Evolutionary conservation across 352 stramenopile species (phyloP).

Genomic region (Globisporangium okanoganense): DNA sequence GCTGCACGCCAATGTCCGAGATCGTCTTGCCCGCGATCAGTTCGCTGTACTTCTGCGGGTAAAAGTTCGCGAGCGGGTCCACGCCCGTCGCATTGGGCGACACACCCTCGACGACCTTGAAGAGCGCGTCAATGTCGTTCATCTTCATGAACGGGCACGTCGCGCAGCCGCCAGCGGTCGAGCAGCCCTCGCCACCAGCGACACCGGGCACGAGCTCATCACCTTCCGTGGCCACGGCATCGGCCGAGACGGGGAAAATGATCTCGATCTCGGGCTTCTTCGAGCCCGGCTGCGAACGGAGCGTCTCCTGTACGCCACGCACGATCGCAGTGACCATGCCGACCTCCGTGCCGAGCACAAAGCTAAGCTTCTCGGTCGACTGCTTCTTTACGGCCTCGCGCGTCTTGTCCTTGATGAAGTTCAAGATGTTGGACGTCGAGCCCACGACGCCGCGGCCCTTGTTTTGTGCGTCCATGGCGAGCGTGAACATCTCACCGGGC

Average conservation of each 20-base stretch:
- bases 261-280: slow-evolving; percentile 92
- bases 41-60: slow-evolving; percentile 91
- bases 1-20: slow-evolving; percentile 90
- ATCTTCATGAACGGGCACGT: slow-evolving; percentile 99
- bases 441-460: slow-evolving; percentile 90
- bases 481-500: slow-evolving; percentile 98
- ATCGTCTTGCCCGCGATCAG: slow-evolving; percentile 89
- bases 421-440: slow-evolving; percentile 97
- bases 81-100: slow-evolving; percentile 22
- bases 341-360: slow-evolving; percentile 96
- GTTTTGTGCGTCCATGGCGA: slow-evolving; percentile 94
- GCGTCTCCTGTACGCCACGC: slow-evolving; percentile 85
- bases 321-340: slow-evolving; percentile 99
- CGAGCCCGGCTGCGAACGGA: slow-evolving; percentile 35
- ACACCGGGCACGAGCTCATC: slow-evolving; percentile 88
- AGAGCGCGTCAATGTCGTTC: slow-evolving; percentile 97
- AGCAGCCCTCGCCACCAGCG: slow-evolving; percentile 93
- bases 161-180: slow-evolving; percentile 94
- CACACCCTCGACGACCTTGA: slow-evolving; percentile 84
- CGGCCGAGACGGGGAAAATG: slow-evolving; percentile 95
- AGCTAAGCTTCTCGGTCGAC: slow-evolving; percentile 80
- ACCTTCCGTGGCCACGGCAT: slow-evolving; percentile 85
- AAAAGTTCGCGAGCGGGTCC: slow-evolving; percentile 85
- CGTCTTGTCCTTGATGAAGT: slow-evolving; percentile 97
- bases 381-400: slow-evolving; percentile 68